A percentile compares a stretch with the other conserved stretches of the same genome.
phyloP scores from a whole-genome alignment of 345 rosid species.

The Rhodomyrtus tomentosa region DNA sequence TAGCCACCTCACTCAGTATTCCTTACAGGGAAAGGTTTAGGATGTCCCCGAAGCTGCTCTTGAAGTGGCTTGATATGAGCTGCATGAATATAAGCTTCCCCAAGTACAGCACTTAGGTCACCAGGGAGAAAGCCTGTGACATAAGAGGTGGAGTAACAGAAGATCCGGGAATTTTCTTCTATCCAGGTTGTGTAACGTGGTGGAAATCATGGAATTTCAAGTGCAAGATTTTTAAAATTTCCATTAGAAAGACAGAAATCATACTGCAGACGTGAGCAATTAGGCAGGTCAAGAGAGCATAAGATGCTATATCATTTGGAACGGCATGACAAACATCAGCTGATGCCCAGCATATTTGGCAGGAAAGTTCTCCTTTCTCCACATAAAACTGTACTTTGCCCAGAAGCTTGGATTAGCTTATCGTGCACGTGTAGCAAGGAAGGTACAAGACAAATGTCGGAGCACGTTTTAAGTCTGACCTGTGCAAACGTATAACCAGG shows the following conservation, averaged over 20 bases:
- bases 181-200: neutral
- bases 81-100: conserved; percentile 26
- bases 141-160: neutral
- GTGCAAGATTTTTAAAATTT: neutral
- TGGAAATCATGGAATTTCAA: neutral
- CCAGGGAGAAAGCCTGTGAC: conserved; percentile 28
- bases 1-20: neutral
- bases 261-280: conserved; percentile 39
- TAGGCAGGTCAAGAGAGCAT: conserved; percentile 28
- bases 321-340: conserved; percentile 31
- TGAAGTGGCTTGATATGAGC: conserved; percentile 23
- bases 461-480: conserved; percentile 2
- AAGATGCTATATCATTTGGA: conserved; percentile 35
- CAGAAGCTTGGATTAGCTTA: neutral
- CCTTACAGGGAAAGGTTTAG: conserved; percentile 34
- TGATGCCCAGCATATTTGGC: conserved; percentile 30
- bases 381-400: conserved; percentile 25
- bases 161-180: neutral
- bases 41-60: conserved; percentile 27
- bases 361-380: conserved; percentile 33
- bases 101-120: conserved; percentile 23
- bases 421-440: neutral
- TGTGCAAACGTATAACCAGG: conserved; percentile 32
- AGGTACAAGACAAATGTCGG: neutral
- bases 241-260: neutral